Conservation (phyloP, 441 rosid genomes). For the Populus hybrid region DNA sequence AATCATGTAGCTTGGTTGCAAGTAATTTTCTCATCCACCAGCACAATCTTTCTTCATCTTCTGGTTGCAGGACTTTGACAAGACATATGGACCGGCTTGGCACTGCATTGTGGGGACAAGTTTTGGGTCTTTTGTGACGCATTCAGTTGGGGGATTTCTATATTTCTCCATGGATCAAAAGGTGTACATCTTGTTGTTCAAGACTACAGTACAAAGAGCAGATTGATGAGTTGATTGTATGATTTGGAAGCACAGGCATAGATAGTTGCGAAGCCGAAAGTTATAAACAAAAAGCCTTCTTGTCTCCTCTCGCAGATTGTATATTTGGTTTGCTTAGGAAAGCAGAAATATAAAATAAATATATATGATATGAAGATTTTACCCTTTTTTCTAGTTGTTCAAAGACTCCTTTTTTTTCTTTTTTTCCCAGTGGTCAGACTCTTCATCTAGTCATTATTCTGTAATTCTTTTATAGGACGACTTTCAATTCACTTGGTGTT, state of each 20-base stretch:
- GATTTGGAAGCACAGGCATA: constrained; percentile 14
- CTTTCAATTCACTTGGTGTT: too few species aligned
- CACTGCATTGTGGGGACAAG: constrained; percentile 60
- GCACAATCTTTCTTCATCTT: not conserved
- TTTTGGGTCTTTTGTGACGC: constrained; percentile 59
- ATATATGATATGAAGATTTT: too few species aligned
- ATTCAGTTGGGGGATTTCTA: constrained; percentile 55
- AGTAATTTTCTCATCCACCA: not conserved
- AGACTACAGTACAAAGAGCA: constrained; percentile 63
- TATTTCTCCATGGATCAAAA: constrained; percentile 57
- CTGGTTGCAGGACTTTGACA: constrained; percentile 49
- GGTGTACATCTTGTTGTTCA: constrained; percentile 48
- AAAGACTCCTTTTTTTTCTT: too few species aligned
- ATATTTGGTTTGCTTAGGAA: too few species aligned
- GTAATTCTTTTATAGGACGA: too few species aligned
- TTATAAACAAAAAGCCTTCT: too few species aligned
- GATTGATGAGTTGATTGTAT: constrained; percentile 29
- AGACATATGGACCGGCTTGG: constrained; percentile 58
- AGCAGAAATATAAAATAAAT: too few species aligned
- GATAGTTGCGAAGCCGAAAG: constrained; percentile 2
- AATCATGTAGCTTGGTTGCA: constrained; percentile 5
- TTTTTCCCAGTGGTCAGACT: too few species aligned
- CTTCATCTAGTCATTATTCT: too few species aligned
- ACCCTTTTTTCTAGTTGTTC: too few species aligned
- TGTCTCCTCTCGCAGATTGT: too few species aligned